These are phyloP conservation scores for Hapsidospora chrysogenum DNA, from an alignment of 495 filamentous ascomycete species.

Conservation along the genomic window DNA sequence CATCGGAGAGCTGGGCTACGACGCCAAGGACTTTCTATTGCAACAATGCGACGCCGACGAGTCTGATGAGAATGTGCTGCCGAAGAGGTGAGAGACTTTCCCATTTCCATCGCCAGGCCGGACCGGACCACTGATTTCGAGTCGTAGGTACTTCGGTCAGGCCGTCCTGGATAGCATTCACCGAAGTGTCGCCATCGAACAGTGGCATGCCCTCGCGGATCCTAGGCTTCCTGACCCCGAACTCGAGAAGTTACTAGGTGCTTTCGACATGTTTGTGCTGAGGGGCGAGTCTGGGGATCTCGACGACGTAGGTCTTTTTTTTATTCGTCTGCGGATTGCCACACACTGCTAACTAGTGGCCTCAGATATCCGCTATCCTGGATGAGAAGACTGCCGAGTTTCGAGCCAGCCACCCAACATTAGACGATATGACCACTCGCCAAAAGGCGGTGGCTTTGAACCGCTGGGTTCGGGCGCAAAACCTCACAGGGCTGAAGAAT, in stretches of 20 bases:
- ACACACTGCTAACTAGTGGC: slow-evolving; percentile 4
- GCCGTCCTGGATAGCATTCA: slow-evolving; percentile 65
- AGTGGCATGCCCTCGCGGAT: slow-evolving; percentile 34
- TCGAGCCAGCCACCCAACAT: slow-evolving; percentile 24
- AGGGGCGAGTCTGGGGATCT: slow-evolving; percentile 52
- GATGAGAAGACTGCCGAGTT: slow-evolving; percentile 44
- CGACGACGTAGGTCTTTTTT: slow-evolving; percentile 39
- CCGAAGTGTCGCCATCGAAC: slow-evolving; percentile 55
- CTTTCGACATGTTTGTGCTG: slow-evolving; percentile 78
- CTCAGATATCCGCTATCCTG: slow-evolving; percentile 37
- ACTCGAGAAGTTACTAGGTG: slow-evolving; percentile 59
- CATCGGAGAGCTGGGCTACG: slow-evolving; percentile 59
- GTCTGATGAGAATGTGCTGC: slow-evolving; percentile 58
- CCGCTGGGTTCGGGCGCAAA: slow-evolving; percentile 43
- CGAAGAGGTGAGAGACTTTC: slow-evolving; percentile 43
- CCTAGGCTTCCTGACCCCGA: slow-evolving; percentile 26
- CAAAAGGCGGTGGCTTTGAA: slow-evolving; percentile 51
- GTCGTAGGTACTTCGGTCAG: slow-evolving; percentile 52
- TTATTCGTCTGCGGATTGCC: slow-evolving; percentile 1
- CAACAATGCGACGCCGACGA: slow-evolving; percentile 40
- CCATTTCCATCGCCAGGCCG: slow-evolving; percentile 1
- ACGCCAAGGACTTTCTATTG: slow-evolving; percentile 74
- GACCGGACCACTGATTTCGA: slow-evolving; percentile 1
- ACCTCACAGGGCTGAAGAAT: slow-evolving; percentile 48
- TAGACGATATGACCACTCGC: slow-evolving; percentile 37